Conservation (phyloP, 2,329 filamentous ascomycete species). For the Orbilia blumenaviensis region DNA sequence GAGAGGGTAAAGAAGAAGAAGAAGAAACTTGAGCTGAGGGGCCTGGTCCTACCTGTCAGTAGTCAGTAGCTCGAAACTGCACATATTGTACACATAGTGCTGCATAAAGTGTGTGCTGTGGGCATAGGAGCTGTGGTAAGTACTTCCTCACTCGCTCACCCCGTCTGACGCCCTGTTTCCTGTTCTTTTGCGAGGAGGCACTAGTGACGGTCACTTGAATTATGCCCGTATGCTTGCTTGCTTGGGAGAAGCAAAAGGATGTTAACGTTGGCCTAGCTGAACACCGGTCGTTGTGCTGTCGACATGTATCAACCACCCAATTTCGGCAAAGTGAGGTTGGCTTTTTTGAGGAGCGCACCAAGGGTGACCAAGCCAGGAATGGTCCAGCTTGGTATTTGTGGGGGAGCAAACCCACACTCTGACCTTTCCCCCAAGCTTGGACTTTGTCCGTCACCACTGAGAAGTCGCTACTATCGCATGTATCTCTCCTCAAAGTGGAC, state of each 20-base stretch:
- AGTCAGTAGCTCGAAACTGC: constrained; percentile 47
- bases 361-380: constrained; percentile 54
- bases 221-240: constrained; percentile 6
- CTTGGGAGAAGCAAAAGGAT: constrained; percentile 29
- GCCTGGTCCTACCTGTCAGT: constrained; percentile 53
- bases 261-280: constrained; percentile 52
- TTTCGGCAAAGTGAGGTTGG: constrained; percentile 54
- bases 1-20: constrained; percentile 12
- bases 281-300: constrained; percentile 47
- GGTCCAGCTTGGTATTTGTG: constrained; percentile 54
- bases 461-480: constrained; percentile 47
- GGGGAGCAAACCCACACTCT: constrained; percentile 50
- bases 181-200: constrained; percentile 23
- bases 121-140: constrained; percentile 13
- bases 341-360: constrained; percentile 54
- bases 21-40: constrained; percentile 48
- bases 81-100: constrained; percentile 54
- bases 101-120: constrained; percentile 54
- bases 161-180: constrained; percentile 32
- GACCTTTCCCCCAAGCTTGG: constrained; percentile 23
- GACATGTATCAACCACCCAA: constrained; percentile 54
- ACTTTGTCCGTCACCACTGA: constrained; percentile 27
- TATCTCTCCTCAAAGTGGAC: constrained; percentile 54
- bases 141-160: constrained; percentile 48
- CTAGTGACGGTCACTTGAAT: constrained; percentile 34